Percentiles rank a stretch among this genome's conserved stretches.
Evolutionary conservation across 345 rosid genomes (phyloP).

Genomic region (Gossypium stocksii): DNA sequence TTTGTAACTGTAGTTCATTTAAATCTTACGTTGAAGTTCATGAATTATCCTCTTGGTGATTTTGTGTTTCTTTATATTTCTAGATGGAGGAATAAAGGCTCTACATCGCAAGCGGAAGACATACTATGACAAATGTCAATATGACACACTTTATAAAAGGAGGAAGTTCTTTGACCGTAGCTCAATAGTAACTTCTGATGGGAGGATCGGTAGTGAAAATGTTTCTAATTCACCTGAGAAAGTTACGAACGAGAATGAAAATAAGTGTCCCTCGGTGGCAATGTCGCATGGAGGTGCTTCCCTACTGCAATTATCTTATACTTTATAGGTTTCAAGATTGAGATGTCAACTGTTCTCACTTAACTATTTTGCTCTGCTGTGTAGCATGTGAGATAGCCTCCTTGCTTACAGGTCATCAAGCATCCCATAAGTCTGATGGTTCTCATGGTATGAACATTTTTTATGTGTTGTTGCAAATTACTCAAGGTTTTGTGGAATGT

Average conservation of each 20-base stretch:
- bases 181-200: constrained; percentile 55
- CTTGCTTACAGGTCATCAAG: constrained; percentile 38
- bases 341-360: constrained; percentile 16
- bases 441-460: constrained; percentile 54
- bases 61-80: constrained; percentile 17
- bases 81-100: constrained; percentile 58
- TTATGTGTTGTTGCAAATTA: constrained; percentile 16
- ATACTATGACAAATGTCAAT: constrained; percentile 36
- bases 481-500: constrained; percentile 13
- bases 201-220: constrained; percentile 73
- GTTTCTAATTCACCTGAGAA: constrained; percentile 69
- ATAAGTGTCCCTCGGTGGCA: constrained; percentile 26
- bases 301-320: constrained; percentile 15
- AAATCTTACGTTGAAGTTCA: neutral
- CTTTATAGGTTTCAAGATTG: constrained; percentile 12
- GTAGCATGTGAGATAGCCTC: constrained; percentile 49
- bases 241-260: constrained; percentile 25
- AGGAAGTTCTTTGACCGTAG: constrained; percentile 54
- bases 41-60: constrained; percentile 14
- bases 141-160: constrained; percentile 48
- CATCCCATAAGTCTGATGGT: constrained; percentile 44
- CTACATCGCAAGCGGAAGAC: constrained; percentile 53
- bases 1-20: neutral
- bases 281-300: constrained; percentile 38
- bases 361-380: constrained; percentile 21